Evolutionary conservation across 768 basidiomycete species (phyloP).

Genomic region (Lanmaoa rubissima): DNA sequence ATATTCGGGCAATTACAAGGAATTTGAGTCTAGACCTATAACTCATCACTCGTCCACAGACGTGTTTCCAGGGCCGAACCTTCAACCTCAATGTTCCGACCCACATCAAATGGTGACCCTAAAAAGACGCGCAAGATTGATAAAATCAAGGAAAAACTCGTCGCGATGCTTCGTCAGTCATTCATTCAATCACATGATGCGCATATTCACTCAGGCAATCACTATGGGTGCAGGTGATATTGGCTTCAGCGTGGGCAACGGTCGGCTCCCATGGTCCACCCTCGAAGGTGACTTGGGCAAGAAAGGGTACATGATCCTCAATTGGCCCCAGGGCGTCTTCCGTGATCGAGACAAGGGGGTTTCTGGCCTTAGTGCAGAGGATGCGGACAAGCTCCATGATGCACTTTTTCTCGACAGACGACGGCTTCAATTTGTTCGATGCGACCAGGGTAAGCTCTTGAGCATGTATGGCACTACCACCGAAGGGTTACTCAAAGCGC

Average conservation of each 20-base stretch:
- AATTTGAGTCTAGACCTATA: not conserved
- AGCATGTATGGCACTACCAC: not conserved
- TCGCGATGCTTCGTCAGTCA: slow-evolving; percentile 10
- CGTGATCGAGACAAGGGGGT: slow-evolving; percentile 4
- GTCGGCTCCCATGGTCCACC: slow-evolving; percentile 12
- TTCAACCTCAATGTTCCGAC: not conserved
- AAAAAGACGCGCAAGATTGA: slow-evolving; percentile 2
- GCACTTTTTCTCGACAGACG: slow-evolving; percentile 1
- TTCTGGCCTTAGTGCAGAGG: slow-evolving; percentile 1
- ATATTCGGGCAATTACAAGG: not conserved
- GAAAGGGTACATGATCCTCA: slow-evolving; percentile 1
- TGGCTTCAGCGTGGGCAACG: not conserved
- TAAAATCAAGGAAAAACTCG: not conserved
- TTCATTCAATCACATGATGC: not conserved
- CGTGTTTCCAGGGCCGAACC: rapidly evolving
- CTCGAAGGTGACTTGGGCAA: slow-evolving; percentile 2
- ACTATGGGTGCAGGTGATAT: not conserved
- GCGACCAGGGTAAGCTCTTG: not conserved
- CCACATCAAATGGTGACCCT: not conserved
- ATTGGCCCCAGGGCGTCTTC: slow-evolving; percentile 7
- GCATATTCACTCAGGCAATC: too few relatives aligned
- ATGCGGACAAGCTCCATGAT: slow-evolving; percentile 3
- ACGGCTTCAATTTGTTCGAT: not conserved
- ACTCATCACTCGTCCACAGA: not conserved
- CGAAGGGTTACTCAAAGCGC: not conserved